These are phyloP conservation scores for Kluyveromyces lactis DNA, from an alignment of 805 yeast species.

Conservation along the genomic window DNA sequence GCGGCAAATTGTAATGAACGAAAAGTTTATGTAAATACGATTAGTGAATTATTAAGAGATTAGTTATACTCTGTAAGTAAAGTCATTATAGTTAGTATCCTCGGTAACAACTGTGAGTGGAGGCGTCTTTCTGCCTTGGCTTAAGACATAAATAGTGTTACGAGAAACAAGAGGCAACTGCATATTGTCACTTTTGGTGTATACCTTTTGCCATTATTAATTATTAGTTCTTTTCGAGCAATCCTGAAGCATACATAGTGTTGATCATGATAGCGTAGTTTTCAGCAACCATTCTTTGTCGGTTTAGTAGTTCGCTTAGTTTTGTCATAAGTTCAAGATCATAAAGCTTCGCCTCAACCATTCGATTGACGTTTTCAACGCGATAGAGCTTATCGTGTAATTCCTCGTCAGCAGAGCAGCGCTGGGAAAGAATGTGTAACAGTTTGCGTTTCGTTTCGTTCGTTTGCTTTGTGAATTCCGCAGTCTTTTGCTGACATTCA, in stretches of 20 bases:
- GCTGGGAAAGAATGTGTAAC: constrained; percentile 10
- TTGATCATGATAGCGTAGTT: constrained; percentile 13
- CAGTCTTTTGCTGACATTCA: constrained; percentile 12
- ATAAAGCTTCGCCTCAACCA: constrained; percentile 13
- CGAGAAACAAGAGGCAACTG: too few relatives aligned
- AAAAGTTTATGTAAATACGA: too few relatives aligned
- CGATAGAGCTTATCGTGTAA: constrained; percentile 14
- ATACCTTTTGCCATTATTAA: too few relatives aligned
- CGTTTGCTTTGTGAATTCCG: constrained; percentile 13
- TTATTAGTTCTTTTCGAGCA: too few relatives aligned
- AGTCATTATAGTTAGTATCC: too few relatives aligned
- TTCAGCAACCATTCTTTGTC: constrained; percentile 18
- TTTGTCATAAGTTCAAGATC: constrained; percentile 17
- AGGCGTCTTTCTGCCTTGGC: too few relatives aligned
- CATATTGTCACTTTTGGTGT: too few relatives aligned
- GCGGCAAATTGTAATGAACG: too few relatives aligned
- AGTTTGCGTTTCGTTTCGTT: constrained; percentile 14
- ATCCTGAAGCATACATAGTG: constrained; percentile 9
- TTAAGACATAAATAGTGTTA: too few relatives aligned
- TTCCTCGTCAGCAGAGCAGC: constrained; percentile 15
- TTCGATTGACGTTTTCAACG: constrained; percentile 15
- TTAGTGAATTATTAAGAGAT: too few relatives aligned
- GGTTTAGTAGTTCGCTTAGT: constrained; percentile 18
- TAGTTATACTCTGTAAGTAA: too few relatives aligned
- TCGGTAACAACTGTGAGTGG: too few relatives aligned